Base-by-base conservation (phyloP, 352 stramenopile genomes). In the Phytophthora sojae region DNA sequence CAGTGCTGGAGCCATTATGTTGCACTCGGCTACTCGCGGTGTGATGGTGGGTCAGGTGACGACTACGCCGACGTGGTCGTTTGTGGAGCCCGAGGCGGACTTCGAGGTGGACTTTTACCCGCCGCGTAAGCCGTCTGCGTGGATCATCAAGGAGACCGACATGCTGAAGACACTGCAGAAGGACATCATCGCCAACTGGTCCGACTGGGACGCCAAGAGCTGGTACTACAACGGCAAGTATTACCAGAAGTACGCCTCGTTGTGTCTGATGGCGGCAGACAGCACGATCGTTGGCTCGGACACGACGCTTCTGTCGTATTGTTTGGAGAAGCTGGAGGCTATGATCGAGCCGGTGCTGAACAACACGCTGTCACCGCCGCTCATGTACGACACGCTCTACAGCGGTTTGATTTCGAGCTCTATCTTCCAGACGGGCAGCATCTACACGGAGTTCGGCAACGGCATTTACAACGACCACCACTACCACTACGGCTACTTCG, bases 401-500 rank as follows among this genome's bases (percentile, higher is more conserved):
- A 67, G 76, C 17, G 84, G 84, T 8, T 61, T 92, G 19, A 57
- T 82, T 8, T 84, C 69, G 15, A 74, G 62, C n/a, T 61, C 74
- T 12, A 73, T 71, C 11, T 82, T 92, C 57, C 74, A 64, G 14
- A 80, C 69, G 12, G 77, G 76, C 6, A 73, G 88, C 51, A 61
- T 79, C 42, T 78, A 88, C 52, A 80, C 77, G 2, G 82, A 92
- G 37, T 92, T 89, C 63, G 84, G 84, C 53, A 92, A 88, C 69
- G 73, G 65, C 29, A 78, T 92, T 55, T 92, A 92, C 72, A 92
- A 92, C 69, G 84, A 92, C 61, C 82, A 92, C 71, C 80, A 92
- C 53, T 92, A 90, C 69, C 84, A 92, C 69, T 92, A 85, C 67
- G 84, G 82, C 11, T 92, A 92, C 70, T 92, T 80, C 72, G 69